Evolutionary conservation across 164 flowering plant genomes (phyloP).

Genomic region (Aristolochia californica): DNA sequence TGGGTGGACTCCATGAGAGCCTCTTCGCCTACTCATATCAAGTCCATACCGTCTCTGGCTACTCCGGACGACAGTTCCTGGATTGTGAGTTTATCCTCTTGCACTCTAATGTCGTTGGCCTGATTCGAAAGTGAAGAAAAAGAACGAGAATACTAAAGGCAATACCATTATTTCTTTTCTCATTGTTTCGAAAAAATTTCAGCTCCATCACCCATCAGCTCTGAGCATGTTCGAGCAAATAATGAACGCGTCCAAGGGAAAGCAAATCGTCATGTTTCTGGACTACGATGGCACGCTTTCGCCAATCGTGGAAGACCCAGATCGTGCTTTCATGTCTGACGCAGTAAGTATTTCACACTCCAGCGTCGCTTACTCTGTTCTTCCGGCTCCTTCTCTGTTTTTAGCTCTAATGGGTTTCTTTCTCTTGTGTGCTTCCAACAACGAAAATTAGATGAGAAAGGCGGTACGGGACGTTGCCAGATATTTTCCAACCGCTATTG

Average conservation of each 20-base stretch:
- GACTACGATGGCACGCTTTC: slow-evolving; percentile 93
- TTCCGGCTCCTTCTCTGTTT: not conserved
- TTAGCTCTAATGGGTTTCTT: not conserved
- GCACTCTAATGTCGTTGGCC: no score
- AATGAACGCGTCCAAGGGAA: slow-evolving; percentile 52
- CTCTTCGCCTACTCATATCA: slow-evolving; percentile 68
- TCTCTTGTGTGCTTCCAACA: not conserved
- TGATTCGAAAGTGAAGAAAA: no score
- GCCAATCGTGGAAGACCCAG: slow-evolving; percentile 83
- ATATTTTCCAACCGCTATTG: slow-evolving; percentile 75
- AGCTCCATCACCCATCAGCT: slow-evolving; percentile 74
- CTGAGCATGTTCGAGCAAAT: slow-evolving; percentile 63
- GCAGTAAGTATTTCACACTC: slow-evolving; percentile 22
- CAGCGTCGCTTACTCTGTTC: not conserved
- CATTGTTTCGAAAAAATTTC: slow-evolving; percentile 1
- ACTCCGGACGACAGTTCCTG: slow-evolving; percentile 18
- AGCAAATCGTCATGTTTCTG: slow-evolving; percentile 73
- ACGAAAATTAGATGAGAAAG: slow-evolving; percentile 46
- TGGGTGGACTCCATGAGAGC: slow-evolving; percentile 81
- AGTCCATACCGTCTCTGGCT: slow-evolving; percentile 23
- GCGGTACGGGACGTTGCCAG: slow-evolving; percentile 51
- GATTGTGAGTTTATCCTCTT: slow-evolving; percentile 20
- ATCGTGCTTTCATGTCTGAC: slow-evolving; percentile 74
- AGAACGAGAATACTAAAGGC: no score
- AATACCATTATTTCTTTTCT: no score